Conservation (phyloP, 257 asterid species). For the Fraxinus excelsior region DNA sequence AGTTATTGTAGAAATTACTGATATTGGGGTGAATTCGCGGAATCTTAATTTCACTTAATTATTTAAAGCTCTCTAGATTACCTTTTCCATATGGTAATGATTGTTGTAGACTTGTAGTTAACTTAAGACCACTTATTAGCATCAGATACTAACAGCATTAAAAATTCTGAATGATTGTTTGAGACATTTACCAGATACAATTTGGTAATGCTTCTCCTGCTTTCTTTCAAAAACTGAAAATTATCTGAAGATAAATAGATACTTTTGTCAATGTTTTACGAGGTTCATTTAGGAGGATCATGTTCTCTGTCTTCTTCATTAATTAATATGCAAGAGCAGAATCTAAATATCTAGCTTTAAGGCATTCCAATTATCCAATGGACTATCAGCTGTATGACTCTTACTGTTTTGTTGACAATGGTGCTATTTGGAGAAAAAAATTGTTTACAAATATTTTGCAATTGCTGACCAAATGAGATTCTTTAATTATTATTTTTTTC, state of each 20-base stretch:
- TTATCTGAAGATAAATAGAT: background rate
- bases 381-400: background rate
- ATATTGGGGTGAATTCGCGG: background rate
- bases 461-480: slow-evolving; percentile 7
- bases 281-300: background rate
- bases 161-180: background rate
- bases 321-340: background rate
- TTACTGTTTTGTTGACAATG: background rate
- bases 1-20: background rate
- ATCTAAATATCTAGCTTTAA: background rate
- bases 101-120: too few relatives aligned
- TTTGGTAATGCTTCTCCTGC: background rate
- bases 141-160: background rate
- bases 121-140: background rate
- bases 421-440: background rate
- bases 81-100: background rate
- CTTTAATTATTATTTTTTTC: background rate
- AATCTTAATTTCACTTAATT: background rate
- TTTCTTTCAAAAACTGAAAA: background rate
- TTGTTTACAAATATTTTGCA: slow-evolving; percentile 3
- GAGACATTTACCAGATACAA: background rate
- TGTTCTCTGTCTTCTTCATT: background rate
- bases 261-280: background rate
- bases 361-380: background rate
- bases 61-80: background rate